Conservation (phyloP, 345 rosid species). For the Durio zibethinus region DNA sequence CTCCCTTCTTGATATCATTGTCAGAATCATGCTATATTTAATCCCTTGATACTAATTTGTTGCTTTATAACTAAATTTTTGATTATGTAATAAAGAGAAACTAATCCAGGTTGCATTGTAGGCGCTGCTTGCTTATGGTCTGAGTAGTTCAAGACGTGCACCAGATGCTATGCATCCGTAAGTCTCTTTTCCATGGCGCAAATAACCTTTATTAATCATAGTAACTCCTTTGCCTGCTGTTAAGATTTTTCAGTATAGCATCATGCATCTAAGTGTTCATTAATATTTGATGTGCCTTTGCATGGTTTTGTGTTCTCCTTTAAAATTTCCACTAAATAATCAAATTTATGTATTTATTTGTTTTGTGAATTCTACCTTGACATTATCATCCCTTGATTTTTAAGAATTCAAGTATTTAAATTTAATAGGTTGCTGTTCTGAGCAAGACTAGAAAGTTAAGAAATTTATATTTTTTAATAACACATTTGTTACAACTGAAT, state of each 20-base stretch:
- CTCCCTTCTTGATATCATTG: neutral
- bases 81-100: slow-evolving; percentile 28
- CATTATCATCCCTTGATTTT: neutral
- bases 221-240: neutral
- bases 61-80: slow-evolving; percentile 16
- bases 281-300: neutral
- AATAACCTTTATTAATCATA: slow-evolving; percentile 1
- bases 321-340: neutral
- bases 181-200: slow-evolving; percentile 26
- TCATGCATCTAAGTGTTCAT: neutral
- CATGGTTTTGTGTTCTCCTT: neutral
- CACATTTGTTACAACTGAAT: neutral
- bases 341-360: neutral
- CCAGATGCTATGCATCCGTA: slow-evolving; percentile 99
- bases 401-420: neutral
- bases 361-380: neutral
- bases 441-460: neutral
- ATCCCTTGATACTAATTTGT: neutral
- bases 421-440: neutral
- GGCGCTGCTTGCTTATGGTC: slow-evolving; percentile 97
- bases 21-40: neutral
- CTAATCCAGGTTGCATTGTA: slow-evolving; percentile 48
- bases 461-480: neutral
- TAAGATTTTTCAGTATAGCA: neutral
- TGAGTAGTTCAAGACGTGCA: slow-evolving; percentile 96